These are phyloP conservation scores for Yarrowia yakushimensis DNA, from an alignment of 805 yeast species.

Conservation along the genomic window DNA sequence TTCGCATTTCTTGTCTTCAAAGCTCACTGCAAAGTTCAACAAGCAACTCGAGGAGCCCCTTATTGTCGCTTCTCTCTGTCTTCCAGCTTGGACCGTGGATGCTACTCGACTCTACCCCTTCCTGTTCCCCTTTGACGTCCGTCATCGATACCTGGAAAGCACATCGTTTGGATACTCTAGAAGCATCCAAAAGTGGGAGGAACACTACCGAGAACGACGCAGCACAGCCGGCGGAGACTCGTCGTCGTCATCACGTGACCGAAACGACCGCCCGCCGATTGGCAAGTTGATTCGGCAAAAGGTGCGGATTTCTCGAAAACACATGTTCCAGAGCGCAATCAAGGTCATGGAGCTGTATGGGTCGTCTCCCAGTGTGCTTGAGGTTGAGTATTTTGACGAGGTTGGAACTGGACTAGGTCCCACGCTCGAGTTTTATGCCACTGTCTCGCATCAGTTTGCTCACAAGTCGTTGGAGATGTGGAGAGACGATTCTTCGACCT, in stretches of 20 bases:
- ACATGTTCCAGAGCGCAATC: conserved; percentile 69
- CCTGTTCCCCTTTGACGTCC: conserved; percentile 75
- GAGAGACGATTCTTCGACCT: conserved; percentile 49
- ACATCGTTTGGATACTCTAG: conserved; percentile 91
- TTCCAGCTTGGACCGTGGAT: conserved; percentile 81
- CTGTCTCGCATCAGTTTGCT: conserved; percentile 71
- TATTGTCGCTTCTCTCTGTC: conserved; percentile 76
- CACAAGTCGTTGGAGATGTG: conserved; percentile 59
- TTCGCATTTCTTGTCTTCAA: conserved; percentile 61
- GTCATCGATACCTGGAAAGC: conserved; percentile 73
- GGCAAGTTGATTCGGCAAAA: conserved; percentile 80
- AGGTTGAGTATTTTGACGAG: conserved; percentile 83
- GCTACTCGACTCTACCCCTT: conserved; percentile 76
- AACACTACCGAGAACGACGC: conserved; percentile 37
- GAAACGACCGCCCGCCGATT: conserved; percentile 37
- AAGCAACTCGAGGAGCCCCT: conserved; percentile 87
- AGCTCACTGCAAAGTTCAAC: conserved; percentile 78
- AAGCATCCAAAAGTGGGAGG: conserved; percentile 73
- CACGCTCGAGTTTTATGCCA: conserved; percentile 85
- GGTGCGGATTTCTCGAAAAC: conserved; percentile 67
- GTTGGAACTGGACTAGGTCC: conserved; percentile 98
- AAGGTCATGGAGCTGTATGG: conserved; percentile 76
- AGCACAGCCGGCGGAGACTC: conserved; percentile 36
- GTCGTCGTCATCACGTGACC: conserved; percentile 25
- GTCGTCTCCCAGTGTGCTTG: conserved; percentile 72